phyloP scores from a whole-genome alignment of 768 basidiomycete species.

The Tylopilus vinaceipallidus region DNA sequence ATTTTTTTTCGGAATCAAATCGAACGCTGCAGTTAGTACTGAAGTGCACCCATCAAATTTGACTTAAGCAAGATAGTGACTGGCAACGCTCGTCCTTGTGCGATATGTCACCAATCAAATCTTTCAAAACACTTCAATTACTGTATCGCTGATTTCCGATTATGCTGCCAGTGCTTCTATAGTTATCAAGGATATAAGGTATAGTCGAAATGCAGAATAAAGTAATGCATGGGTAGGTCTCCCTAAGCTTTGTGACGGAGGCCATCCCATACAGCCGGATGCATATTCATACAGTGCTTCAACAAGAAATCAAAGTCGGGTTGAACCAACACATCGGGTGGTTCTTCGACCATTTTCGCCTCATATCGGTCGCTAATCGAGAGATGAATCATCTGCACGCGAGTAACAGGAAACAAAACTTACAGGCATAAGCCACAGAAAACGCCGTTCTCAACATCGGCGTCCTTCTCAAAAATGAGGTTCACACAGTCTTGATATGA shows the following conservation, averaged over 20 bases:
- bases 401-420: conserved; percentile 24
- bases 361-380: conserved; percentile 26
- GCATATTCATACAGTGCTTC: conserved; percentile 47
- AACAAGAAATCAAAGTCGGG: conserved; percentile 42
- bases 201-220: conserved; percentile 13
- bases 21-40: no score
- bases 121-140: background rate
- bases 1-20: no score
- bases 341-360: conserved; percentile 26
- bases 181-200: conserved; percentile 19
- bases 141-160: background rate
- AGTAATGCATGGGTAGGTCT: background rate
- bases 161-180: conserved; percentile 4
- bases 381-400: background rate
- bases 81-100: no score
- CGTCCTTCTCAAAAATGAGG: conserved; percentile 34
- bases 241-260: conserved; percentile 28
- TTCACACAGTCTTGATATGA: conserved; percentile 45
- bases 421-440: conserved; percentile 55
- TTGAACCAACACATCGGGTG: conserved; percentile 27
- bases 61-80: no score
- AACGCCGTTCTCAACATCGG: conserved; percentile 26
- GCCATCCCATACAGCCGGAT: conserved; percentile 48
- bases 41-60: no score
- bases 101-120: background rate